These are phyloP conservation scores for Zygoascus biomembranicola DNA, from an alignment of 805 yeast genomes.

Conservation along the genomic window DNA sequence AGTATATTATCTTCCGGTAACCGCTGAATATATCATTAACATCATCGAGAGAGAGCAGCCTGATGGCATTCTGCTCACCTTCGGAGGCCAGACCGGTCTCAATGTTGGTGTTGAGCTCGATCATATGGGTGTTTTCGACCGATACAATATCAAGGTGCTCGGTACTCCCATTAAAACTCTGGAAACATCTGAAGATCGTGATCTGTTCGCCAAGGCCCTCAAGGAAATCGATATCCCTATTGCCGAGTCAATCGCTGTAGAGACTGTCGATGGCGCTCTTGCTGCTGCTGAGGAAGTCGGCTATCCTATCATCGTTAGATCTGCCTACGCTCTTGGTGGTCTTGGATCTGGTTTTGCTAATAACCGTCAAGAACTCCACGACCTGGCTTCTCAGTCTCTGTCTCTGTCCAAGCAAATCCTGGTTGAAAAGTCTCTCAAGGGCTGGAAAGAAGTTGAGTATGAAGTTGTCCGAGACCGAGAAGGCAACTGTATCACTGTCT, in stretches of 20 bases:
- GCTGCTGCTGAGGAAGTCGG: conserved; percentile 84
- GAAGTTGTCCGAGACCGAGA: conserved; percentile 97
- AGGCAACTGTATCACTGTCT: conserved; percentile 95
- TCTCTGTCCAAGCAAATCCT: conserved; percentile 89
- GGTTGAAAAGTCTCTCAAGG: conserved; percentile 94
- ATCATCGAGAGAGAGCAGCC: conserved; percentile 95
- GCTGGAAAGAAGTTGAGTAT: conserved; percentile 98
- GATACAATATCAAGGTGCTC: conserved; percentile 86
- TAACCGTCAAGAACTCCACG: conserved; percentile 71
- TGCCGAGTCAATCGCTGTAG: conserved; percentile 95
- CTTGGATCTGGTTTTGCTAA: conserved; percentile 95
- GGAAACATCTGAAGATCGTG: conserved; percentile 97
- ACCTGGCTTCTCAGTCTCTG: conserved; percentile 82
- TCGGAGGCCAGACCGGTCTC: conserved; percentile 97
- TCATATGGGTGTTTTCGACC: conserved; percentile 86
- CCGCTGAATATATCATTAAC: conserved; percentile 91
- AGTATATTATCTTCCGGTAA: conserved; percentile 90
- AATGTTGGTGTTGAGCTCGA: conserved; percentile 94
- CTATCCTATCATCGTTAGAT: conserved; percentile 93
- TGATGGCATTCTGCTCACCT: conserved; percentile 90
- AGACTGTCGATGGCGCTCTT: conserved; percentile 85
- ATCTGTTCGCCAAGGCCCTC: conserved; percentile 87
- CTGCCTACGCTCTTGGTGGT: conserved; percentile 97
- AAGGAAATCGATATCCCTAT: conserved; percentile 93
- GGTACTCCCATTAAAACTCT: conserved; percentile 97